Percentiles rank a stretch among this genome's conserved stretches.
Conservation (phyloP, 352 stramenopile genomes). For the Elongisporangium undulatum region DNA sequence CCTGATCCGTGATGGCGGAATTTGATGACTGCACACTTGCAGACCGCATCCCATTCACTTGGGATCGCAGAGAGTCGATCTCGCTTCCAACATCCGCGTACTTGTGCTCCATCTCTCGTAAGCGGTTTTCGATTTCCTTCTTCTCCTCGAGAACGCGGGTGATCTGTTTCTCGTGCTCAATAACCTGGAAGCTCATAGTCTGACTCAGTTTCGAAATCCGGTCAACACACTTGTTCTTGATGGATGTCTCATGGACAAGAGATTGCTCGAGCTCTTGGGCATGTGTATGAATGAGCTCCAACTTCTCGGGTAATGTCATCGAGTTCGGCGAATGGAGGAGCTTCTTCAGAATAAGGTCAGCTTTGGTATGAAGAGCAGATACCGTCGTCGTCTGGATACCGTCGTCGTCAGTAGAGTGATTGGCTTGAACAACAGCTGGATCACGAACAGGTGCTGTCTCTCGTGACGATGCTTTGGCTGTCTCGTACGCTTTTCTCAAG, state of each 20-base stretch:
- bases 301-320: constrained; percentile 41
- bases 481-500: constrained; percentile 46
- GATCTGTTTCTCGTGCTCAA: constrained; percentile 60
- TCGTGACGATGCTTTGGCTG: constrained; percentile 28
- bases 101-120: constrained; percentile 35
- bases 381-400: constrained; percentile 3
- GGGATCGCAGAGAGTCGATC: constrained; percentile 33
- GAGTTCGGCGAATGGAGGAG: constrained; percentile 3
- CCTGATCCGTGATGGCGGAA: constrained; percentile 3
- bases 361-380: constrained; percentile 16
- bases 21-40: background rate
- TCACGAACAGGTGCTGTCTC: constrained; percentile 5
- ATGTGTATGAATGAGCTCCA: constrained; percentile 27
- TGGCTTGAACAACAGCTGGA: background rate
- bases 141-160: constrained; percentile 37
- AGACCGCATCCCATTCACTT: constrained; percentile 37
- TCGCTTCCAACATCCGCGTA: constrained; percentile 39
- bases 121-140: constrained; percentile 18
- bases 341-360: constrained; percentile 31
- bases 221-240: constrained; percentile 71
- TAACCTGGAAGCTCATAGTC: constrained; percentile 57
- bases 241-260: constrained; percentile 34
- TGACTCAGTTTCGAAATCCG: constrained; percentile 67
- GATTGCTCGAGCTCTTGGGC: constrained; percentile 29
- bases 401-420: background rate